Evolutionary conservation across 1,139 yeast genomes (phyloP).

Genomic region (Yamadazyma diospyri): DNA sequence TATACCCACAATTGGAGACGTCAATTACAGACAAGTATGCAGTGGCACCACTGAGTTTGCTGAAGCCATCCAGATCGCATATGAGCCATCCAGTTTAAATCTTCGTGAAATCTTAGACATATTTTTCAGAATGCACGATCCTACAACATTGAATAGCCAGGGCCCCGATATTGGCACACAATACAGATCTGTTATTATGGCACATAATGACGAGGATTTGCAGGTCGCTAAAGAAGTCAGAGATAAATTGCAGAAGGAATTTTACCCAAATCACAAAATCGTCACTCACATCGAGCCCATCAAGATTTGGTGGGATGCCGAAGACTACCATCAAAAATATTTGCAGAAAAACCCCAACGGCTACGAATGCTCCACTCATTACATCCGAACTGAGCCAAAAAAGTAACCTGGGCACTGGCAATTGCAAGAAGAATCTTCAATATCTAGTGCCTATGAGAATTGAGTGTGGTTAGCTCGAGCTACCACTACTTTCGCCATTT

Average conservation of each 20-base stretch:
- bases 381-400: conserved; percentile 45
- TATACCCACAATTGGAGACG: conserved; percentile 35
- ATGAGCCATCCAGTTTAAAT: conserved; percentile 62
- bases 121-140: conserved; percentile 88
- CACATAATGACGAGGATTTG: conserved; percentile 47
- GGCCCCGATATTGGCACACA: conserved; percentile 86
- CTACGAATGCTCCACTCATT: conserved; percentile 88
- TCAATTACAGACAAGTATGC: conserved; percentile 78
- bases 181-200: conserved; percentile 75
- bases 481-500: no score
- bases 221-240: conserved; percentile 25
- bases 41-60: conserved; percentile 67
- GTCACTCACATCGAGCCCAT: conserved; percentile 71
- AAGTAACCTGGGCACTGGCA: conserved; percentile 6
- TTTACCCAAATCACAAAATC: conserved; percentile 41
- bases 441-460: no score
- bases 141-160: conserved; percentile 54
- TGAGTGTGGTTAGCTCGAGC: no score
- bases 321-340: conserved; percentile 86
- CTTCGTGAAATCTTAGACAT: conserved; percentile 70
- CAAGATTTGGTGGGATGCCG: conserved; percentile 81
- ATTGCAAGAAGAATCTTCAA: conserved; percentile 1
- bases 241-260: conserved; percentile 32
- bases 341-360: conserved; percentile 77
- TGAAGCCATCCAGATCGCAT: conserved; percentile 79